Percentiles rank a stretch among this genome's conserved stretches.
Conservation (phyloP, 176 grass and related monocot genomes). For the Avena sativa region DNA sequence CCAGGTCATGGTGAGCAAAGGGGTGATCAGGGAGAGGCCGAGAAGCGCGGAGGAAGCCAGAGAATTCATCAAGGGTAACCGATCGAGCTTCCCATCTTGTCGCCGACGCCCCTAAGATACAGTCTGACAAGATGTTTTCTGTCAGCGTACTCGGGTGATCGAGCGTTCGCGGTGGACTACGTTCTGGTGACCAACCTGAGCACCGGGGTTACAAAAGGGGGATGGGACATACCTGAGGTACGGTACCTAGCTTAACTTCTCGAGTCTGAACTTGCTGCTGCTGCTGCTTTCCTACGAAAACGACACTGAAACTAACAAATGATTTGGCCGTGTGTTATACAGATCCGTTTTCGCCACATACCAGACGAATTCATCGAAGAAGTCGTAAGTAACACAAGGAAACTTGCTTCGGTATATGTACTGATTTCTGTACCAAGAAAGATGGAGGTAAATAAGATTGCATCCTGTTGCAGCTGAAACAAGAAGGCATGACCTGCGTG, state of each 20-base stretch:
- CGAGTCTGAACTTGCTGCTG: not conserved
- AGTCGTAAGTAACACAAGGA: conserved; percentile 48
- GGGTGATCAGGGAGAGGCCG: conserved; percentile 69
- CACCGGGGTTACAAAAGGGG: conserved; percentile 52
- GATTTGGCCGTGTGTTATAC: conserved; percentile 17
- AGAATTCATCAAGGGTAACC: conserved; percentile 78
- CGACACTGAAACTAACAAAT: not conserved
- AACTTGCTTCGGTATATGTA: not conserved
- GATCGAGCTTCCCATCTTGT: not conserved
- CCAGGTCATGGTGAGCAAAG: conserved; percentile 77
- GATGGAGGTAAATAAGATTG: not conserved
- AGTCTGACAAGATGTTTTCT: not conserved
- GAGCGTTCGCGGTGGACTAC: conserved; percentile 65
- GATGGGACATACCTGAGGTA: conserved; percentile 71
- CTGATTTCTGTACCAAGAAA: not conserved
- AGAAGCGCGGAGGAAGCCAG: conserved; percentile 61
- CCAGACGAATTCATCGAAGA: conserved; percentile 71
- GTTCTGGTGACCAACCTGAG: conserved; percentile 76
- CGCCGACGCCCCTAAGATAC: too few species aligned
- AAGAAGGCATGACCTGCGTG: conserved; percentile 52
- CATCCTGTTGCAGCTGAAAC: conserved; percentile 51
- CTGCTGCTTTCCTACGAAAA: not conserved
- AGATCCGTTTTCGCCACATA: conserved; percentile 75
- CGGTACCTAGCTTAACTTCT: not conserved
- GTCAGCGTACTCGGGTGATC: conserved; percentile 65